Base-by-base conservation (phyloP, 176 grass and related monocot species). In the Lolium rigidum region DNA sequence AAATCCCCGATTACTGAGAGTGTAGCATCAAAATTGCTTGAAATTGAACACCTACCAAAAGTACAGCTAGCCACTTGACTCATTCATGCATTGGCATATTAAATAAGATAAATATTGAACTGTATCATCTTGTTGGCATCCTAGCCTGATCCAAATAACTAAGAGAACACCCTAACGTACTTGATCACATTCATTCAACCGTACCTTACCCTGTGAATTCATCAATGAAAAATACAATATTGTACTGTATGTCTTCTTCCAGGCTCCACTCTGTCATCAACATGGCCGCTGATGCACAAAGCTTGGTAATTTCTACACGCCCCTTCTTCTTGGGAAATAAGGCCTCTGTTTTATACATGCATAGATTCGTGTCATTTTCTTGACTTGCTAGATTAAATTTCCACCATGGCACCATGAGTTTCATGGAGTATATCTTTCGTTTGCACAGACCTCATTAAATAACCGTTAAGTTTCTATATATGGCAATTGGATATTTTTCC, bases 151-250 rank as follows among this genome's bases (percentile, higher is more conserved):
- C 51, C 67, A 73, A 26, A 57, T 59, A 68, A 58, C 15, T 70
- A 58, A 18, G 12, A 10, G 77, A 79, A 2, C 20, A 44, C 56
- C 18, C 56, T 58, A 25, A 62, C 62, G 80, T 88, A 77, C 80
- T 14, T 24, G 6, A 2, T 12, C 35, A 4, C 6, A 59, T 37
- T 0, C 62, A 11, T 49, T 55, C 60, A 22, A 26, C 22, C 54
- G 84, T 31, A 50, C 74, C 48, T 60, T 87, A 22, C 9, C 8
- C 57, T 35, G 2, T 14, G 13, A 2, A 52, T 14, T 52, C 4
- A 59, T 55, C 46, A n/a, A 81, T 24, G 10, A 0, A 47, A 8
- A 10, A 67, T 68, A 18, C 0, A 48, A 28, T 25, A 50, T 62
- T 0, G 55, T 35, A 62, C 55, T 17, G 3, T 64, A 2, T 21